Evolutionary conservation across 106 monocot species (phyloP).

Genomic region (Phalaenopsis equestris): DNA sequence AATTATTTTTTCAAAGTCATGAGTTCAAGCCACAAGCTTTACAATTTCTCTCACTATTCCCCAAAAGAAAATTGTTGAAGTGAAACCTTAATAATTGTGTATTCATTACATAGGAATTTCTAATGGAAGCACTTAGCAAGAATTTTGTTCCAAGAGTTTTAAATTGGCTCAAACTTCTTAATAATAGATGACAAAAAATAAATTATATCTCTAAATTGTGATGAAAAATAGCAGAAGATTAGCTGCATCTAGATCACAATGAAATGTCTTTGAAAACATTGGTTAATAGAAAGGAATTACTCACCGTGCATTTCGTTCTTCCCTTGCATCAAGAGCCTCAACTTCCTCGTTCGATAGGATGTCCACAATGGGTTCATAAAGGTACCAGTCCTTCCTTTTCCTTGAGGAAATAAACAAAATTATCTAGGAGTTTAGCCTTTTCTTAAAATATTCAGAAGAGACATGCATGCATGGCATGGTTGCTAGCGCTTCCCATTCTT

Average conservation of each 20-base stretch:
- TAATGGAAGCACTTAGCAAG: no score
- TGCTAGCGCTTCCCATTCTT: background rate
- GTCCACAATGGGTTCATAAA: slow-evolving; percentile 82
- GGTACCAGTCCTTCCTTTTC: slow-evolving; percentile 84
- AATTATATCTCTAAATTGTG: background rate
- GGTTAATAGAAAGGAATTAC: slow-evolving; percentile 7
- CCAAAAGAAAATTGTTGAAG: no score
- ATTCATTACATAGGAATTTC: no score
- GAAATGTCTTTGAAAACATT: no score
- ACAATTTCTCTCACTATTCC: no score
- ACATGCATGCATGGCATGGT: background rate
- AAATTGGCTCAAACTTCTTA: no score
- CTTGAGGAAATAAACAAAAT: slow-evolving; percentile 25
- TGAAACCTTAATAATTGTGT: no score
- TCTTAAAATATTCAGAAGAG: background rate
- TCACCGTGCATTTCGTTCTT: slow-evolving; percentile 55
- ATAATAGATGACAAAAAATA: background rate
- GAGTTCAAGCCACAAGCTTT: no score
- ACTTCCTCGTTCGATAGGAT: slow-evolving; percentile 73
- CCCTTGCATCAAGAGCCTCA: slow-evolving; percentile 60
- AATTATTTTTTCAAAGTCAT: no score
- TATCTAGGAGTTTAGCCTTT: background rate
- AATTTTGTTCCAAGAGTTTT: no score
- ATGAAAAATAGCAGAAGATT: background rate
- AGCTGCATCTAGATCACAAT: no score